Percentiles rank a stretch among this genome's conserved stretches.
These are phyloP conservation scores for Ilyonectria robusta DNA, from an alignment of 2,329 filamentous ascomycete species.

Conservation along the genomic window DNA sequence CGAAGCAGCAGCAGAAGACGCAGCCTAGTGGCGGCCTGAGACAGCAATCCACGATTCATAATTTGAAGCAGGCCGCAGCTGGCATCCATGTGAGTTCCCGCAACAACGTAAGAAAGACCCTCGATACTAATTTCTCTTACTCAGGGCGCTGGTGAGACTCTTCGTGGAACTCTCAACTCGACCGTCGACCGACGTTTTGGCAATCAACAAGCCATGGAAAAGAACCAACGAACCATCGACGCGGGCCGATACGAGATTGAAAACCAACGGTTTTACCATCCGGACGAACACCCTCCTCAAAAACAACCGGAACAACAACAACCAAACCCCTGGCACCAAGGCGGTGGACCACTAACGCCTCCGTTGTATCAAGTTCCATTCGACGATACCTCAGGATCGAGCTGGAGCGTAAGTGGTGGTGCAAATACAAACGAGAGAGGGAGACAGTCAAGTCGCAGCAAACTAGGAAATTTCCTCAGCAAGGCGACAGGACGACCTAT, in stretches of 20 bases:
- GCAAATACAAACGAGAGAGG: slow-evolving; percentile 23
- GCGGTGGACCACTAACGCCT: not conserved
- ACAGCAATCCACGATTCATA: slow-evolving; percentile 38
- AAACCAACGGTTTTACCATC: slow-evolving; percentile 40
- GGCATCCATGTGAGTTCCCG: slow-evolving; percentile 38
- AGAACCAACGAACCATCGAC: slow-evolving; percentile 31
- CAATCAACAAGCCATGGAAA: not conserved
- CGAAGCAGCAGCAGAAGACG: slow-evolving; percentile 7
- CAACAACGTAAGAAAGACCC: rapidly evolving
- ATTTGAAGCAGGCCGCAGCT: slow-evolving; percentile 41
- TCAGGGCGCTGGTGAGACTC: slow-evolving; percentile 44
- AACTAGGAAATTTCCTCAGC: slow-evolving; percentile 29
- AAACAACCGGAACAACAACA: slow-evolving; percentile 12
- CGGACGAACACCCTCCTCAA: slow-evolving; percentile 33
- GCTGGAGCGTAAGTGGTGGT: slow-evolving; percentile 17
- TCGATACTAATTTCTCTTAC: not conserved
- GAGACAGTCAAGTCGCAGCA: slow-evolving; percentile 30
- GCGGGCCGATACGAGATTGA: slow-evolving; percentile 45
- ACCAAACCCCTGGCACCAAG: not conserved
- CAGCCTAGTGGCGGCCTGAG: not conserved
- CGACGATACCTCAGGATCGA: not conserved
- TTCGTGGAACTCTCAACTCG: slow-evolving; percentile 45
- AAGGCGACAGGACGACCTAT: slow-evolving; percentile 28
- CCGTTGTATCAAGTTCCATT: not conserved
- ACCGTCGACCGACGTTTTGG: slow-evolving; percentile 41